Evolutionary conservation across 1,284 basidiomycete species (phyloP), one percentile per base, ranked within the genome.

Genomic region (Cryptococcus deneoformans): DNA sequence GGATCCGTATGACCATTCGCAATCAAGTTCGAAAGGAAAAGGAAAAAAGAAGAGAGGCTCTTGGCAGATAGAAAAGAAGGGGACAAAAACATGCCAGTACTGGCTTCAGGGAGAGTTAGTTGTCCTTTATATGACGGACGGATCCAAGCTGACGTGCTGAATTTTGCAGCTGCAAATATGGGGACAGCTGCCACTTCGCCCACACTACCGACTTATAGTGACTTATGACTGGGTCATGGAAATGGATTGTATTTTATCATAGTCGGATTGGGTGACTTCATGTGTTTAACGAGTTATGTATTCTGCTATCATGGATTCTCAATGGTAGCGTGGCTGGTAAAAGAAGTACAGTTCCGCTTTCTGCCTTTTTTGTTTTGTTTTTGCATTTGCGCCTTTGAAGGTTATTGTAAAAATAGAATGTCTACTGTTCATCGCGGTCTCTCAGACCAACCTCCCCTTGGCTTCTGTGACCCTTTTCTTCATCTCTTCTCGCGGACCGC

Each of bases 361-460:
- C 40, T 29, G 29, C 29, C 29, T 29, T 29, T 29, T 29, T 29
- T 29, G 5, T 20, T 29, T 29, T 3, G 29, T 29, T 29, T 29
- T 29, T 29, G 29, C 29, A 29, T 20, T 29, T 29, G 29, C 29
- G 5, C 5, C 29, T 29, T 29, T 29, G 29, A 29, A 29, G 29
- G 29, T 29, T 29, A 29, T 29, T 29, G 29, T 29, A 29, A 5
- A 29, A 29, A 29, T 29, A 29, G 29, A 29, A 29, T 29, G 43
- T 10, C 14, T n/a, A 12, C 16, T 43, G 43, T 5, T 9, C 29
- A 29, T 29, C 29, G 29, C 5, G 29, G 29, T 5, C 29, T 29
- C 11, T 46, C 57, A 60, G 14, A 60, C 59, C 48, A 60, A 45
- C 37, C 59, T 50, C 46, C 46, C 48, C 20, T 56, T 52, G 39